phyloP scores from a whole-genome alignment of 2,329 filamentous ascomycete genomes.

The Claviceps citrina region DNA sequence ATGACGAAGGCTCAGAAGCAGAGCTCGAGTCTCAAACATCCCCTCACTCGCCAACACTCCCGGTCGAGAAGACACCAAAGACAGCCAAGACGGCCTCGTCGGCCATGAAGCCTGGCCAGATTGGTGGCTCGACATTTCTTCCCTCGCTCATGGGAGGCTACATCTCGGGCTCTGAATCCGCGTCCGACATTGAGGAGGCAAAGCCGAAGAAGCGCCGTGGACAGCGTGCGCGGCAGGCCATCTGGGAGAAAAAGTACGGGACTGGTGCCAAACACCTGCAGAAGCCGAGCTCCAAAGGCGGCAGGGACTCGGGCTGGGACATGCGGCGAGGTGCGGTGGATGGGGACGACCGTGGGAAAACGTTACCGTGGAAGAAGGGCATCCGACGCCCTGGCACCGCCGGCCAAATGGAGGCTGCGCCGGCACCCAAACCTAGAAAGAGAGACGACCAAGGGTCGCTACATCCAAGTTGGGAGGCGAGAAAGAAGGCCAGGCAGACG shows the following conservation, averaged over 20 bases:
- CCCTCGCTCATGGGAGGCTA: slow-evolving; percentile 69
- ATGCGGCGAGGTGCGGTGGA: slow-evolving; percentile 38
- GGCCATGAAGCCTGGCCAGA: slow-evolving; percentile 9
- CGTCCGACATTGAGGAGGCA: slow-evolving; percentile 50
- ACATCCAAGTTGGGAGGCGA: slow-evolving; percentile 26
- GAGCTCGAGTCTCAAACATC: slow-evolving; percentile 13
- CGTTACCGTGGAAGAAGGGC: slow-evolving; percentile 39
- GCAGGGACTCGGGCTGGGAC: slow-evolving; percentile 42
- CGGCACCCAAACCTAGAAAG: slow-evolving; percentile 18
- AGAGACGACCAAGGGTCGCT: slow-evolving; percentile 36
- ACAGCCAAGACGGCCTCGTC: slow-evolving; percentile 6
- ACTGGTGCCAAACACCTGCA: slow-evolving; percentile 51
- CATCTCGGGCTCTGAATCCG: slow-evolving; percentile 58
- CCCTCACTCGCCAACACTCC: slow-evolving; percentile 17
- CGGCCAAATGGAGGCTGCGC: slow-evolving; percentile 4
- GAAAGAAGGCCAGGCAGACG: slow-evolving; percentile 12
- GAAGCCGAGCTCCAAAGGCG: slow-evolving; percentile 19
- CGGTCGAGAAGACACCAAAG: slow-evolving; percentile 10
- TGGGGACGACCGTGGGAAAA: slow-evolving; percentile 18
- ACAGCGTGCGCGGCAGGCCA: slow-evolving; percentile 61
- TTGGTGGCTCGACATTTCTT: slow-evolving; percentile 44
- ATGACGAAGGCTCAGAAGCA: slow-evolving; percentile 13
- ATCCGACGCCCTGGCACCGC: slow-evolving; percentile 22
- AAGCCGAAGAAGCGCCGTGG: slow-evolving; percentile 58
- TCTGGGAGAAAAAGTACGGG: slow-evolving; percentile 71